Evolutionary conservation across 352 stramenopile genomes (phyloP), one percentile per base, ranked within the genome.

Genomic region (Globisporangium solare): DNA sequence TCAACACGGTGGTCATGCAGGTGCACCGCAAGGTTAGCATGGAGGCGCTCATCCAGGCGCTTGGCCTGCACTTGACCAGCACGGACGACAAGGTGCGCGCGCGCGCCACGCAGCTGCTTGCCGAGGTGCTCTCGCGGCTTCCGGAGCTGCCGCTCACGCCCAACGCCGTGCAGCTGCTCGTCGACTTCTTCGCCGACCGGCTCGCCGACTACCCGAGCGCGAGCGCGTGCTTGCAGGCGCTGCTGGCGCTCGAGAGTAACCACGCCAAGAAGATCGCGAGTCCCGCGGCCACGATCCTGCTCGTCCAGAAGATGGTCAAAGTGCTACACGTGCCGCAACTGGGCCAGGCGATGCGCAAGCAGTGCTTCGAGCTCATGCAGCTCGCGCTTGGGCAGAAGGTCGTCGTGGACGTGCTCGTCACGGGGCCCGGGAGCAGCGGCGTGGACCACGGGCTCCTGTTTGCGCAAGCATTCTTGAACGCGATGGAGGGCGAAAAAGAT

Each of bases 401-500:
- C 18, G 67, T 86, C 17, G 74, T 90, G 14, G 66, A 83, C 39
- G 68, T 76, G 59, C 60, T 88, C 22, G 60, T 85, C 46, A 61
- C 68, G n/a, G 61, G 51, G 13, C 46, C 67, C 10, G 60, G 71
- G 40, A 61, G 63, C 7, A 57, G 57, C 1, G 58, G 69, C 32
- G 56, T 68, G 43, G 70, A 79, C 50, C 63, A 85, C 18, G 83
- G 81, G 0, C 53, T 62, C 10, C 57, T 74, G 31, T 94, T 95
- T 56, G 74, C 85, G 27, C 70, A 78, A 47, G 85, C 73, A 0
- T 92, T 96, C 49, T 61, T 96, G 51, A 80, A 73, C 48, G 80
- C 82, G 49, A 92, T 96, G 78, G 80, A 94, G 54, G 88, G 88
- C 35, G 88, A 97, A 63, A 97, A 97, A 50, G 88, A 97, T 63